Percentiles rank a stretch among this genome's conserved stretches.
These are phyloP conservation scores for Ophiostoma ips DNA, from an alignment of 2,329 filamentous ascomycete species.

Conservation along the genomic window DNA sequence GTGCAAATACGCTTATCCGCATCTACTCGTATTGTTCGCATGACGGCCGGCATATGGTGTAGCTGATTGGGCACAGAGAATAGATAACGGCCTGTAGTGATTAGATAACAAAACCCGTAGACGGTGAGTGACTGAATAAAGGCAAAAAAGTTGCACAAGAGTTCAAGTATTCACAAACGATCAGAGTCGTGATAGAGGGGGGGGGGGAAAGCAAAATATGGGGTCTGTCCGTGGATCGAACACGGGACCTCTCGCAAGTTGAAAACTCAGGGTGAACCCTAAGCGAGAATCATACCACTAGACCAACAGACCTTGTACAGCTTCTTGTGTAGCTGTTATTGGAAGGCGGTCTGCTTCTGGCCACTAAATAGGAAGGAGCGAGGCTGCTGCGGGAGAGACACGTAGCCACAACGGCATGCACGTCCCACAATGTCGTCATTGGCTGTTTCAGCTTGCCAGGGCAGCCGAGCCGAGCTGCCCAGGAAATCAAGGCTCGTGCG, in stretches of 20 bases:
- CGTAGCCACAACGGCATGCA: background rate
- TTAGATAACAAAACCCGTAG: too few relatives aligned
- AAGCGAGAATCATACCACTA: conserved; percentile 55
- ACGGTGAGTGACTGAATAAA: too few relatives aligned
- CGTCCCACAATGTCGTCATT: background rate
- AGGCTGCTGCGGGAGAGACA: background rate
- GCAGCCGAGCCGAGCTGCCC: too few relatives aligned
- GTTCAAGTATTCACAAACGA: background rate
- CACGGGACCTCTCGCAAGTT: conserved; percentile 4
- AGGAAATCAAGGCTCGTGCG: background rate
- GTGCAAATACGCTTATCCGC: too few relatives aligned
- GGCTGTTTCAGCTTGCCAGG: background rate
- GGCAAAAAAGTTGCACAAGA: too few relatives aligned
- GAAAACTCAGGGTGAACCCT: conserved; percentile 25
- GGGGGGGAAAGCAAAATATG: conserved; percentile 3
- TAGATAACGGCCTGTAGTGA: too few relatives aligned
- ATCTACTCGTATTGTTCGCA: too few relatives aligned
- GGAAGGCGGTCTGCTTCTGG: too few relatives aligned
- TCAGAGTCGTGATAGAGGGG: too few relatives aligned
- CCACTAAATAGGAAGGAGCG: background rate
- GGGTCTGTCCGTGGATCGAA: conserved; percentile 7
- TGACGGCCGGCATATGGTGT: too few relatives aligned
- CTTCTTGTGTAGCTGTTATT: background rate
- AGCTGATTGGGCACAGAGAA: too few relatives aligned
- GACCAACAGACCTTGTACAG: conserved; percentile 21